Percentiles rank a stretch among this genome's conserved stretches.
phyloP scores from a whole-genome alignment of 1,139 yeast species.

The Suhomyces wounanorum region DNA sequence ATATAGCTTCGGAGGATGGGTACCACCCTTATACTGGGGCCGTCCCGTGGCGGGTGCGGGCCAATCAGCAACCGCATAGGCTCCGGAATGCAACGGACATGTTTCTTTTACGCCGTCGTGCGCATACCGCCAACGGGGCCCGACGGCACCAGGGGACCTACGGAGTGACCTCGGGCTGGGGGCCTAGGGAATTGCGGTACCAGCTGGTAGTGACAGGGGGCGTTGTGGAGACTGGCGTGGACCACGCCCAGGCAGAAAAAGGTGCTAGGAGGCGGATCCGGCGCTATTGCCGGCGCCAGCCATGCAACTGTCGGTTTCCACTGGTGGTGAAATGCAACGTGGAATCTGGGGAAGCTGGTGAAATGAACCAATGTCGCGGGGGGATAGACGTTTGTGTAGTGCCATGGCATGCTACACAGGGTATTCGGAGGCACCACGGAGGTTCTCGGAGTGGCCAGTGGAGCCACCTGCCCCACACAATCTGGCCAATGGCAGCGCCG shows the following conservation, averaged over 20 bases:
- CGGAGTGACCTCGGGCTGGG: conserved; percentile 3
- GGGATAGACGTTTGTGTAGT: neutral
- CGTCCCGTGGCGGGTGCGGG: conserved; percentile 11
- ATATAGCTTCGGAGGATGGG: conserved; percentile 13
- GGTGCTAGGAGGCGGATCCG: neutral
- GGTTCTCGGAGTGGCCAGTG: neutral
- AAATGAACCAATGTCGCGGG: neutral
- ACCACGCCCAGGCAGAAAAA: too few species aligned
- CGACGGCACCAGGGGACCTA: neutral
- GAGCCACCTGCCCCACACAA: conserved; percentile 1
- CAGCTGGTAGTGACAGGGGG: too few species aligned
- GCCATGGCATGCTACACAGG: neutral
- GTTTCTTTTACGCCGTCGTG: conserved; percentile 12
- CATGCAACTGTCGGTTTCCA: too few species aligned
- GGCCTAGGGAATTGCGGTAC: too few species aligned
- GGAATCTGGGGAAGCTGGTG: neutral
- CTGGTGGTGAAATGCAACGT: neutral
- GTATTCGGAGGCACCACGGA: neutral
- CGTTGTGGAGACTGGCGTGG: too few species aligned
- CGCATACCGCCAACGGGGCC: conserved; percentile 2
- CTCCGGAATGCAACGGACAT: conserved; percentile 14
- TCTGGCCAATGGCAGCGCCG: neutral
- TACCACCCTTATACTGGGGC: conserved; percentile 8
- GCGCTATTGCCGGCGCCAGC: too few species aligned
- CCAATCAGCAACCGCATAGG: conserved; percentile 13